A percentile compares a stretch with the other conserved stretches of the same genome.
Evolutionary conservation across 2,329 filamentous ascomycete species (phyloP).

Genomic region (Pseudogymnoascus sp.): DNA sequence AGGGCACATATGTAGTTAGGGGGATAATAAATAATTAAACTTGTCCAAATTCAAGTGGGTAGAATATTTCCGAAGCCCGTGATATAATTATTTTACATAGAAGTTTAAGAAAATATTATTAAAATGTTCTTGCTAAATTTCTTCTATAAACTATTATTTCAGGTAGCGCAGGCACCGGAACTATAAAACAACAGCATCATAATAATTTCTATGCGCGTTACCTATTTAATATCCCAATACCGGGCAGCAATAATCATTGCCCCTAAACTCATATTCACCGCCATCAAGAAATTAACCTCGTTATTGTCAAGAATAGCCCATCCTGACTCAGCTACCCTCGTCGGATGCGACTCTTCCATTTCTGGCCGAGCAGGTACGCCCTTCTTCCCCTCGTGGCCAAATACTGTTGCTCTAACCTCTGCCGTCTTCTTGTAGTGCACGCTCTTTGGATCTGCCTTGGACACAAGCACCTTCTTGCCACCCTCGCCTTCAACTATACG

Average conservation of each 20-base stretch:
- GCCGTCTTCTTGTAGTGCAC: slow-evolving; percentile 30
- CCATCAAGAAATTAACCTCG: slow-evolving; percentile 91
- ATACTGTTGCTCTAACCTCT: slow-evolving; percentile 36
- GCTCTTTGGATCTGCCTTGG: slow-evolving; percentile 23
- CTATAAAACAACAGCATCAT: not conserved
- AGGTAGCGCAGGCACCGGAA: not conserved
- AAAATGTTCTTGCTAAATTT: not conserved
- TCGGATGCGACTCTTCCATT: slow-evolving; percentile 29
- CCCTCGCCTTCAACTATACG: slow-evolving; percentile 86
- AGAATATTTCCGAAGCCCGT: not conserved
- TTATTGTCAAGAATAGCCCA: slow-evolving; percentile 86
- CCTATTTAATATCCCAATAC: slow-evolving; percentile 12
- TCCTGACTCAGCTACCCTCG: slow-evolving; percentile 55
- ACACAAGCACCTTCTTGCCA: slow-evolving; percentile 53
- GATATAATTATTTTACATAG: not conserved
- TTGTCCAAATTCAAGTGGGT: not conserved
- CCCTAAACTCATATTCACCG: slow-evolving; percentile 68
- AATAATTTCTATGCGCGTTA: not conserved
- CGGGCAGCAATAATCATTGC: slow-evolving; percentile 58
- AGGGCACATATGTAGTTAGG: not conserved
- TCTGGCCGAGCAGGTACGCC: slow-evolving; percentile 35
- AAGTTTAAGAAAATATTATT: not conserved
- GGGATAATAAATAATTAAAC: not conserved
- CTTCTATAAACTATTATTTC: too few species aligned
- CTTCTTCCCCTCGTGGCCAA: slow-evolving; percentile 40